Base-by-base conservation (phyloP, 345 rosid genomes). In the Melaleuca alternifolia region DNA sequence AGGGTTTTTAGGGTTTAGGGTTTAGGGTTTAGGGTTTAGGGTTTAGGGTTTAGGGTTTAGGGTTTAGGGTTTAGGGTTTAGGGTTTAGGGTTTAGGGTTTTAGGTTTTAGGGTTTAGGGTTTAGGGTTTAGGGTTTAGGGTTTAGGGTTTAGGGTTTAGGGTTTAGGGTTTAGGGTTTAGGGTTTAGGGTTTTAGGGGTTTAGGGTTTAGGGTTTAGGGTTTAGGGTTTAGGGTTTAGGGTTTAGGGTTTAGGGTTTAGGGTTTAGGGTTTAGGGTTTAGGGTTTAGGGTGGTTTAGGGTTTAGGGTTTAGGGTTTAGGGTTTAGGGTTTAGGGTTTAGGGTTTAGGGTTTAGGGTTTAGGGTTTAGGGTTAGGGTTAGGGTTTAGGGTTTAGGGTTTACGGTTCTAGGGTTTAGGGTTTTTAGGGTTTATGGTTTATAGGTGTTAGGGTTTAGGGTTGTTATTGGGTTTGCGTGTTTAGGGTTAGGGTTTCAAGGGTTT, bases 1-100 rank as follows among this genome's bases (percentile, higher is more conserved):
- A 65, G 83, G 87, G 83, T 75, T 46, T 81, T 81, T 81, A 12
- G 83, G 83, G 86, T 75, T 85, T 85, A 65, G 83, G 87, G 86
- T 75, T 85, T 85, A 65, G 83, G n/a, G 83, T 81, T 81, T 37
- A 37, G 83, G 83, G 83, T 79, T 79, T 44, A 79, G 83, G 50
- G 83, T 57, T 28, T 81, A 44, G 83, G 83, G 83, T 81, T 81
- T n/a, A 81, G 83, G 83, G 83, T 81, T 81, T 81, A 81, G 83
- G 83, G 83, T 81, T 81, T 44, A 81, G 83, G 83, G 83, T 81
- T 81, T 81, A 81, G 83, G 83, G 83, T 81, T 81, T 81, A 81
- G 83, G 83, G 83, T 81, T 81, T 81, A 81, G 83, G 83, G 30
- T 81, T 81, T 24, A 41, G 83, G 83, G 83, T 28, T 62, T 62